Evolutionary conservation across 2,329 filamentous ascomycete genomes (phyloP).

Genomic region (Pseudogymnoascus sp.): DNA sequence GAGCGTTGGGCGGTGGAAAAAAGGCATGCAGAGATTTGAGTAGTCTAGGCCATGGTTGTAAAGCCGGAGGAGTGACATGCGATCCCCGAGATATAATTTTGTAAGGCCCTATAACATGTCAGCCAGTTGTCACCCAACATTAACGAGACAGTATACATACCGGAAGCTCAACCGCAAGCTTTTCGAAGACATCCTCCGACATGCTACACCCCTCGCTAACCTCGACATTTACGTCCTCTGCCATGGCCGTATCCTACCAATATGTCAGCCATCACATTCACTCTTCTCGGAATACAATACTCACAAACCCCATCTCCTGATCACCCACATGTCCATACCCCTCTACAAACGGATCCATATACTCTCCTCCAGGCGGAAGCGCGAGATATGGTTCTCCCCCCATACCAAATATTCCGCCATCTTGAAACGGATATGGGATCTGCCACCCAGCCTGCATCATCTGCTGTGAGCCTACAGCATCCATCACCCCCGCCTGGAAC

Average conservation of each 20-base stretch:
- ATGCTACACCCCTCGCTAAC: neutral
- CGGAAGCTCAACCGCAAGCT: slow-evolving; percentile 1
- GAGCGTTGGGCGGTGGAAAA: slow-evolving; percentile 20
- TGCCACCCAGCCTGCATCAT: neutral
- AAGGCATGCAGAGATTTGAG: slow-evolving; percentile 18
- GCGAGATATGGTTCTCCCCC: neutral
- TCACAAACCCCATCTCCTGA: slow-evolving; percentile 5
- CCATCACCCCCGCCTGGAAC: neutral
- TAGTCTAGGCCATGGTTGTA: slow-evolving; percentile 15
- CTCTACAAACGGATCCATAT: slow-evolving; percentile 4
- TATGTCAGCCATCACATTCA: neutral
- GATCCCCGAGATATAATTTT: slow-evolving; percentile 1
- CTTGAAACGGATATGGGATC: slow-evolving; percentile 6
- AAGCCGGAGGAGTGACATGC: neutral
- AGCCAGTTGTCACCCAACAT: neutral
- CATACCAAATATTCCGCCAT: slow-evolving; percentile 8
- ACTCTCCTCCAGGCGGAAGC: neutral
- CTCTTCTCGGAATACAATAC: neutral
- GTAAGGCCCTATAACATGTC: neutral
- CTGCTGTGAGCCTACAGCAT: neutral
- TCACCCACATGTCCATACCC: neutral
- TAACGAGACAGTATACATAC: neutral
- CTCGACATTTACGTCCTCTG: neutral
- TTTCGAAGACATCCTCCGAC: neutral
- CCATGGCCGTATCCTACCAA: slow-evolving; percentile 2